Base-by-base conservation (phyloP, 1,284 basidiomycete species). In the Anthracocystis panici-leucophaei region DNA sequence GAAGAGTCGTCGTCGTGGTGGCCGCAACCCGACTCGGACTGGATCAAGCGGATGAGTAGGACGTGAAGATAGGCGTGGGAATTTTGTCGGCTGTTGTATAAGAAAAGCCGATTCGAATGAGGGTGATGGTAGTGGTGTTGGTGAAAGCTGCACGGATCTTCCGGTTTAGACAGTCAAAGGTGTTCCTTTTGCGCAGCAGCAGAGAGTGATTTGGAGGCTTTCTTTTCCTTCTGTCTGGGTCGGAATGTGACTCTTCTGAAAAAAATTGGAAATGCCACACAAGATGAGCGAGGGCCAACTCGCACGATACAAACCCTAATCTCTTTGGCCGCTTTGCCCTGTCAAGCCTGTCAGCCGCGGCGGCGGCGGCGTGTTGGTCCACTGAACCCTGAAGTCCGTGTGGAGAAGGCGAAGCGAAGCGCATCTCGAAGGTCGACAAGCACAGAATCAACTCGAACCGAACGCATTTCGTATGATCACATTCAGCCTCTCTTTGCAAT, bases 1-100 rank as follows among this genome's bases (percentile, higher is more conserved):
- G 64, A 66, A 72, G 63, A 41, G 64, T 59, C 63, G 63, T 63
- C 56, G 64, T 66, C 42, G 59, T 66, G 46, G 33, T 42, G 21
- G 50, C 56, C 60, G 60, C 61, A 51, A 57, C 25, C 55, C 66
- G 55, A 63, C 41, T 44, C 29, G 11, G 16, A 57, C 51, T 42
- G 45, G 53, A 45, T 20, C 25, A 21, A 12, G 45, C 31, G 38
- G 45, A 49, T 40, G 46, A 14, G 20, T 52, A 27, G 12, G 16
- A 18, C 20, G 29, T 41, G 33, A 35, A 29, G 31, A 38, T 14
- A 57, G 20, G 55, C 55, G 55, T 57, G 55, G 45, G 38, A 58
- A 58, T 33, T 25, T 42, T 25, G 41, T 49, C 53, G 42, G 52
- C 52, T n/a, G 35, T 20, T 41, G 18, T 14, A 16, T 38, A 12